A percentile compares a stretch with the other conserved stretches of the same genome.
Evolutionary conservation across 345 rosid species (phyloP).

Genomic region (Mallotus nudiflorus): DNA sequence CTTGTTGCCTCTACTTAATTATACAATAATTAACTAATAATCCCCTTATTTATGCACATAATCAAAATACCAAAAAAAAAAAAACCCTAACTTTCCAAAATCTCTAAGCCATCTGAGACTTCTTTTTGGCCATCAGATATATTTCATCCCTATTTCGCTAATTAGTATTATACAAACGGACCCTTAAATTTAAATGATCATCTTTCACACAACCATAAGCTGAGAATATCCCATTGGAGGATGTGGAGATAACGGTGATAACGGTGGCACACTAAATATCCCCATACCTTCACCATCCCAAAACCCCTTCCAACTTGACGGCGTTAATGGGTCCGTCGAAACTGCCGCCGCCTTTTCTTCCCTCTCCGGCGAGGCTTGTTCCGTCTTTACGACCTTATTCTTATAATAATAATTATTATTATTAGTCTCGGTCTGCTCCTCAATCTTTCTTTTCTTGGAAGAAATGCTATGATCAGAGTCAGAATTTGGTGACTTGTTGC

Average conservation of each 20-base stretch:
- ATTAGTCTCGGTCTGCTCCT: slow-evolving; percentile 2
- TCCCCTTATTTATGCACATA: background rate
- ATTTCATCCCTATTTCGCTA: background rate
- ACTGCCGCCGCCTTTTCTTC: slow-evolving; percentile 2
- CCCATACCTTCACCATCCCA: slow-evolving; percentile 71
- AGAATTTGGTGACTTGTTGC: slow-evolving; percentile 10
- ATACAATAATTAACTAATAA: too few species aligned
- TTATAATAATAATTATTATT: background rate
- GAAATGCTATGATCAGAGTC: background rate
- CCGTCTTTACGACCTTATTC: slow-evolving; percentile 18
- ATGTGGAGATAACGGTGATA: slow-evolving; percentile 81
- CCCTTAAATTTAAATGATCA: background rate
- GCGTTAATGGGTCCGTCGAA: slow-evolving; percentile 63
- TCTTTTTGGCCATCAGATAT: slow-evolving; percentile 8
- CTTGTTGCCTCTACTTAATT: background rate
- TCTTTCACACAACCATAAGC: slow-evolving; percentile 40
- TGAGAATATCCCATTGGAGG: slow-evolving; percentile 40
- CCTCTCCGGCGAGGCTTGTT: slow-evolving; percentile 12
- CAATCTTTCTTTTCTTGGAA: slow-evolving; percentile 41
- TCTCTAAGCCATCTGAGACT: background rate
- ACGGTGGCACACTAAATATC: slow-evolving; percentile 71
- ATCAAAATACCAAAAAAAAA: background rate
- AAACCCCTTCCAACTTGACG: slow-evolving; percentile 85
- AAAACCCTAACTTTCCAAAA: background rate
- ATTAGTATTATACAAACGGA: background rate